Evolutionary conservation across 2,329 filamentous ascomycete species (phyloP).

Genomic region (Alternaria triticina): DNA sequence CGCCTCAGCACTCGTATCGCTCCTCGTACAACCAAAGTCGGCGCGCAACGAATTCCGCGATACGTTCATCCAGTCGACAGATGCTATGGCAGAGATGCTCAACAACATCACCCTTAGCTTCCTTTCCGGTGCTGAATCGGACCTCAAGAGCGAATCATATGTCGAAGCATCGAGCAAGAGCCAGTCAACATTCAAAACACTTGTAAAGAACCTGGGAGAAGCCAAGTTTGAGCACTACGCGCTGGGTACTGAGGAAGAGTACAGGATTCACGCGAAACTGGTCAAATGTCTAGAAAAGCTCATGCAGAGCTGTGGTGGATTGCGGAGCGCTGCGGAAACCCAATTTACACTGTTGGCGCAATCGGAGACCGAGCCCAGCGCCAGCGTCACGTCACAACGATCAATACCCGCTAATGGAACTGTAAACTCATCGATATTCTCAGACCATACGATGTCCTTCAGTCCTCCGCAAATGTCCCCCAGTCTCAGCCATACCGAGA

Average conservation of each 20-base stretch:
- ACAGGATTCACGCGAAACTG: conserved; percentile 77
- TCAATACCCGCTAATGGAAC: conserved; percentile 25
- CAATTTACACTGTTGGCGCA: conserved; percentile 86
- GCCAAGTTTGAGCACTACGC: conserved; percentile 90
- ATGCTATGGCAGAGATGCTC: conserved; percentile 80
- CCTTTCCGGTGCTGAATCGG: conserved; percentile 79
- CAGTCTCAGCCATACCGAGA: conserved; percentile 38
- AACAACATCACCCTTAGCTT: conserved; percentile 83
- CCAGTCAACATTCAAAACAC: conserved; percentile 69
- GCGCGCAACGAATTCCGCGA: conserved; percentile 75
- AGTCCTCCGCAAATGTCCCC: conserved; percentile 41
- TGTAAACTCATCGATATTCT: conserved; percentile 32
- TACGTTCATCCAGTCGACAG: conserved; percentile 75
- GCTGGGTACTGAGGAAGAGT: conserved; percentile 78
- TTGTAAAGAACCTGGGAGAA: conserved; percentile 80
- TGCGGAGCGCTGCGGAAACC: conserved; percentile 86
- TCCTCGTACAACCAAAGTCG: conserved; percentile 78
- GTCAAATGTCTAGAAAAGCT: conserved; percentile 85
- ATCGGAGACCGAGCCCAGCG: conserved; percentile 39
- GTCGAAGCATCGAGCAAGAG: conserved; percentile 67
- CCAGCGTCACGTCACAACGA: conserved; percentile 19
- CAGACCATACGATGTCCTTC: conserved; percentile 26
- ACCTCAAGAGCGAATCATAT: conserved; percentile 72
- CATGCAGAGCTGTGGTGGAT: conserved; percentile 85
- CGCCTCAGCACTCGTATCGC: conserved; percentile 59